These are phyloP conservation scores for Crepidotus variabilis DNA, from an alignment of 768 basidiomycete genomes.

Conservation along the genomic window DNA sequence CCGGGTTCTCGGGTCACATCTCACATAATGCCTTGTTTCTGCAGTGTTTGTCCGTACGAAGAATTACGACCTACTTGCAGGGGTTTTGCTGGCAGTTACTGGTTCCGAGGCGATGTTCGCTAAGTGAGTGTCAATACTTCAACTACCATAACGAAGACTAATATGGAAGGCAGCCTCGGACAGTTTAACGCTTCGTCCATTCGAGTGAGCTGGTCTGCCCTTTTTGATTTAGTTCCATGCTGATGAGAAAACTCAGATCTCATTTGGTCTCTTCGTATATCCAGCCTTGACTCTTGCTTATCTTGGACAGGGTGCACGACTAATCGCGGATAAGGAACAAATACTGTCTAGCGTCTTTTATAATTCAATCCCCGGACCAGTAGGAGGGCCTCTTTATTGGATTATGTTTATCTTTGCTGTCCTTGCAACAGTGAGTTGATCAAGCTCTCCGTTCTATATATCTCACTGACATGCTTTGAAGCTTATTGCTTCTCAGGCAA, in stretches of 20 bases:
- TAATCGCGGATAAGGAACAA: conserved; percentile 46
- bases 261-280: conserved; percentile 51
- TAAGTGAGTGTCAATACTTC: conserved; percentile 36
- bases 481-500: conserved; percentile 62
- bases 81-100: conserved; percentile 63
- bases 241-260: conserved; percentile 30
- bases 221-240: not conserved
- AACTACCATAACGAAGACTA: not conserved
- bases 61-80: conserved; percentile 58
- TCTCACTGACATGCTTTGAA: conserved; percentile 15
- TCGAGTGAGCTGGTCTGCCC: conserved; percentile 30
- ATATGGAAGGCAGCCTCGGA: conserved; percentile 41
- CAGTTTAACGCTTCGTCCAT: conserved; percentile 65
- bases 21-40: too few relatives aligned
- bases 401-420: conserved; percentile 61
- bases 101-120: conserved; percentile 70
- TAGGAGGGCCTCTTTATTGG: conserved; percentile 58
- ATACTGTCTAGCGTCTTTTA: conserved; percentile 61
- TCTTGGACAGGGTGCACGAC: conserved; percentile 65
- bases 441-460: not conserved
- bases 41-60: conserved; percentile 63
- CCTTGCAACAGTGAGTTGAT: conserved; percentile 50
- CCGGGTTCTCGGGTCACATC: too few relatives aligned
- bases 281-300: conserved; percentile 62
- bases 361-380: conserved; percentile 55